Evolutionary conservation across 179 eudicot genomes (phyloP).

Genomic region (Carnegiea gigantea): DNA sequence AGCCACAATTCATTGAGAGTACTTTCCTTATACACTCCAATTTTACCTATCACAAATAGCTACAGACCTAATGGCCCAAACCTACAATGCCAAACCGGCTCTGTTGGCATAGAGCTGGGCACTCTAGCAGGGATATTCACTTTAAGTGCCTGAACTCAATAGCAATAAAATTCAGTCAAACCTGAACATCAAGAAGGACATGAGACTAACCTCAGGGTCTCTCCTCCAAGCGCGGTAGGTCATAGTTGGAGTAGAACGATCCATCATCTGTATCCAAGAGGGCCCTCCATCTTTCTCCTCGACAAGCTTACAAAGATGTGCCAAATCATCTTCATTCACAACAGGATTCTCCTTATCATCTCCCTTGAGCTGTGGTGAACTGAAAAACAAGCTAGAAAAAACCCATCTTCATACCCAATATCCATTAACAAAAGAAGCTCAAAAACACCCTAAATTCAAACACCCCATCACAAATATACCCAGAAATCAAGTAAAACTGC

Average conservation of each 20-base stretch:
- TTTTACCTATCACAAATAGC: not conserved
- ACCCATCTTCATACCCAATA: constrained; percentile 1
- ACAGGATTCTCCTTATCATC: constrained; percentile 28
- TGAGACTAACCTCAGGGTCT: constrained; percentile 58
- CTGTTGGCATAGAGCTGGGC: not conserved
- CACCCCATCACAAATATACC: not conserved
- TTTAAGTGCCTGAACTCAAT: not conserved
- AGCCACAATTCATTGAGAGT: too few relatives aligned
- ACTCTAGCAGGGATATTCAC: not conserved
- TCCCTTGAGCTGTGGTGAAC: constrained; percentile 45
- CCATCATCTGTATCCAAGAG: constrained; percentile 88
- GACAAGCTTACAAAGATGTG: constrained; percentile 61
- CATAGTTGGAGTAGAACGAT: constrained; percentile 66
- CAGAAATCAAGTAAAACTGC: not conserved
- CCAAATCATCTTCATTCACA: constrained; percentile 57
- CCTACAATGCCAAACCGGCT: not conserved
- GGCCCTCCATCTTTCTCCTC: constrained; percentile 86
- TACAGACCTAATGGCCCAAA: not conserved
- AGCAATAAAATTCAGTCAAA: not conserved
- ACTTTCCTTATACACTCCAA: not conserved
- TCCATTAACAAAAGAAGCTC: not conserved
- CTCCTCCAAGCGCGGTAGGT: constrained; percentile 91
- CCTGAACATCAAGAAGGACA: not conserved
- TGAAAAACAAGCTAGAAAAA: constrained; percentile 31
- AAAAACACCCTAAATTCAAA: not conserved